Evolutionary conservation across 2,329 filamentous ascomycete species (phyloP).

Genomic region (Aspergillus hortae): DNA sequence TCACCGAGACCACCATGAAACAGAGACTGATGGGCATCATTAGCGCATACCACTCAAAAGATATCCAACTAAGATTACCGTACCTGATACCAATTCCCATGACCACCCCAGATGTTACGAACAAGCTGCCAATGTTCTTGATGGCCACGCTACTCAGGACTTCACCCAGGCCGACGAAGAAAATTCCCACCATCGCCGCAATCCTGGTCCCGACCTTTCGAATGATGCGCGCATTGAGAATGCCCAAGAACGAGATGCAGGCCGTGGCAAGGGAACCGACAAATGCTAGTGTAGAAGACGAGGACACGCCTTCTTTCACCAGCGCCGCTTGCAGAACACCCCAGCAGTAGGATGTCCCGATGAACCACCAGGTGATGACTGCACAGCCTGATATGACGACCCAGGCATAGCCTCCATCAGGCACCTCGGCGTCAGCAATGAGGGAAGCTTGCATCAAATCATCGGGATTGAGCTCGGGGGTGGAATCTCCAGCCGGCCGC

Average conservation of each 20-base stretch:
- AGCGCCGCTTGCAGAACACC: constrained; percentile 59
- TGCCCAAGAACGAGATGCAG: constrained; percentile 50
- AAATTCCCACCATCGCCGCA: constrained; percentile 49
- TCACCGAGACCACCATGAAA: constrained; percentile 49
- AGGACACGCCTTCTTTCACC: constrained; percentile 46
- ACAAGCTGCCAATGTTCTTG: constrained; percentile 46
- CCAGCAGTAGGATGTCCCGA: constrained; percentile 58
- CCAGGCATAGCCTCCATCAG: constrained; percentile 29
- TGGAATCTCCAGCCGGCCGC: background rate
- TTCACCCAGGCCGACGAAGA: constrained; percentile 49
- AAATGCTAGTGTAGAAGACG: constrained; percentile 55
- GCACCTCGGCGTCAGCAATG: constrained; percentile 42
- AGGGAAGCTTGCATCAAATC: constrained; percentile 44
- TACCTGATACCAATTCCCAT: constrained; percentile 45
- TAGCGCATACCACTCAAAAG: constrained; percentile 12
- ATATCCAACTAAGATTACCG: constrained; percentile 2
- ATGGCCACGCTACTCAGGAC: constrained; percentile 48
- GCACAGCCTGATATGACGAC: constrained; percentile 50
- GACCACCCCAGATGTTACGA: constrained; percentile 48
- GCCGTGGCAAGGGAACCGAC: constrained; percentile 54
- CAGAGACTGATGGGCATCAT: constrained; percentile 18
- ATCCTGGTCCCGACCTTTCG: constrained; percentile 47
- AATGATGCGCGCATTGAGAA: constrained; percentile 53
- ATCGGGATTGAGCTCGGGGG: constrained; percentile 13
- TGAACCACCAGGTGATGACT: constrained; percentile 54